phyloP scores from a whole-genome alignment of 345 rosid species.

The Populus pruinosa region DNA sequence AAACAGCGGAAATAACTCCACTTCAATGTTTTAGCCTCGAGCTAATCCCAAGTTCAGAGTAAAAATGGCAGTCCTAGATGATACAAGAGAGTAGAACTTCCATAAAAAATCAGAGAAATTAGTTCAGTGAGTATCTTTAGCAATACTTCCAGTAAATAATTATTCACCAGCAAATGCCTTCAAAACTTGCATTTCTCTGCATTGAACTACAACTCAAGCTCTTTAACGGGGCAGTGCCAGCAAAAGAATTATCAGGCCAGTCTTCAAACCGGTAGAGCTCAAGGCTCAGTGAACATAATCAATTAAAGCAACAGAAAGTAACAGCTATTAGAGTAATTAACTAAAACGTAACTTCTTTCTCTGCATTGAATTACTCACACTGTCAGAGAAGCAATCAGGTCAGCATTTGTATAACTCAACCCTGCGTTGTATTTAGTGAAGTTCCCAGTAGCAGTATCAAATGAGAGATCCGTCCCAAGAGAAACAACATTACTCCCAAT shows the following conservation, averaged over 20 bases:
- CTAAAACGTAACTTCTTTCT: background rate
- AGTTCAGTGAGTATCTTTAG: background rate
- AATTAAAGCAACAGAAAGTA: background rate
- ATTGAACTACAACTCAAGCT: background rate
- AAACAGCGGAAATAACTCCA: background rate
- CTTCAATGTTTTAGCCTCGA: background rate
- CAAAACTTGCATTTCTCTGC: background rate
- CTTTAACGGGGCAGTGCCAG: background rate
- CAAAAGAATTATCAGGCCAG: background rate
- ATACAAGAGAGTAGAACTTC: background rate
- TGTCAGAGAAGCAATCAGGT: slow-evolving; percentile 70
- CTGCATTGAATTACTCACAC: slow-evolving; percentile 48
- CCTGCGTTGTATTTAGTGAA: slow-evolving; percentile 79
- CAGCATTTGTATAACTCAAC: slow-evolving; percentile 56
- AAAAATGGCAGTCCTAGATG: background rate
- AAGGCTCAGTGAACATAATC: background rate
- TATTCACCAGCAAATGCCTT: background rate
- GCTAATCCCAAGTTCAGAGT: background rate
- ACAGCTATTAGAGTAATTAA: background rate
- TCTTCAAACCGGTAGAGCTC: background rate
- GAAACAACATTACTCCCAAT: slow-evolving; percentile 57
- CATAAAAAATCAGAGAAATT: background rate
- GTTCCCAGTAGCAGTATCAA: slow-evolving; percentile 71
- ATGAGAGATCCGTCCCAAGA: slow-evolving; percentile 85
- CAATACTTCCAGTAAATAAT: background rate